Evolutionary conservation across 2,329 filamentous ascomycete genomes (phyloP).

Genomic region (Trichoderma sp.): DNA sequence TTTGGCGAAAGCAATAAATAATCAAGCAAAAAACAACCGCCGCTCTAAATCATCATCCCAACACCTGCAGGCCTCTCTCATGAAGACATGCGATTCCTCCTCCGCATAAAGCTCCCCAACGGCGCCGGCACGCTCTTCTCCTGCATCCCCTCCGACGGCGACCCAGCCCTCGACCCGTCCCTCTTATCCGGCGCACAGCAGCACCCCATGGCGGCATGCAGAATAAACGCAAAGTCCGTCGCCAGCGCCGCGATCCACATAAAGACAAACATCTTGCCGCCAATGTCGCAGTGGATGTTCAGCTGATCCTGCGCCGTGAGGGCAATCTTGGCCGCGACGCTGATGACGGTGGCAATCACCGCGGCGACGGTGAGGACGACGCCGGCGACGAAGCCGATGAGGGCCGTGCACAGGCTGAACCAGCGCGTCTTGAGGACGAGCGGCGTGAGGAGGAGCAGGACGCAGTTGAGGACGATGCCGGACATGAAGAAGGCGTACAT

Average conservation of each 20-base stretch:
- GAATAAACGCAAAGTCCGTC: slow-evolving; percentile 67
- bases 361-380: slow-evolving; percentile 70
- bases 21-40: slow-evolving; percentile 3
- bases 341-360: slow-evolving; percentile 80
- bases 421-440: slow-evolving; percentile 59
- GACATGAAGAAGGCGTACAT: slow-evolving; percentile 90
- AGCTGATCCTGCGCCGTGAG: slow-evolving; percentile 71
- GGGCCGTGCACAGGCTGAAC: slow-evolving; percentile 67
- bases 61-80: neutral
- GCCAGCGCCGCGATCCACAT: slow-evolving; percentile 82
- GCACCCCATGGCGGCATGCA: slow-evolving; percentile 78
- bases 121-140: neutral
- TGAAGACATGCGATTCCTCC: slow-evolving; percentile 22
- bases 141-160: slow-evolving; percentile 7
- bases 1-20: neutral
- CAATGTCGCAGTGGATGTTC: slow-evolving; percentile 73
- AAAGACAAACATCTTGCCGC: slow-evolving; percentile 76
- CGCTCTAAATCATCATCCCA: neutral
- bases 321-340: slow-evolving; percentile 76
- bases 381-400: slow-evolving; percentile 68
- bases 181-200: slow-evolving; percentile 56
- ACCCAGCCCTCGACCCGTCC: slow-evolving; percentile 13
- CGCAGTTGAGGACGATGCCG: slow-evolving; percentile 67
- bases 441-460: slow-evolving; percentile 69
- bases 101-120: slow-evolving; percentile 23